Conservation (phyloP, 257 asterid species). For the Euphrasia confusa region DNA sequence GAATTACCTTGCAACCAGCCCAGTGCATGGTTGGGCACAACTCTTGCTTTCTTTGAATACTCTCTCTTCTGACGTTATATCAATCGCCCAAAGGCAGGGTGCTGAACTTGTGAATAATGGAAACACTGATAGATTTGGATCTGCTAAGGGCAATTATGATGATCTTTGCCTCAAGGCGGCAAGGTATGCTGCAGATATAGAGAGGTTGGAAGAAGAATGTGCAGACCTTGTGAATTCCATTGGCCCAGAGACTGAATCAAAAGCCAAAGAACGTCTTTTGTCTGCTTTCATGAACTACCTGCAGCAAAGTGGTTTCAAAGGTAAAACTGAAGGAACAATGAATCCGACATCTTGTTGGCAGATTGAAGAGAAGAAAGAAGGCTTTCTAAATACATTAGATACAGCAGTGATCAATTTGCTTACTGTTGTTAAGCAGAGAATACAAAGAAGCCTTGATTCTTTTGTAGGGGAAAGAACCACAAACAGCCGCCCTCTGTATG, state of each 20-base stretch:
- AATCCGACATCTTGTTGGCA: conserved; percentile 31
- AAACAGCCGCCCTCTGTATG: conserved; percentile 36
- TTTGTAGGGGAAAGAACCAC: conserved; percentile 35
- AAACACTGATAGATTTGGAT: conserved; percentile 40
- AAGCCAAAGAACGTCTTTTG: conserved; percentile 64
- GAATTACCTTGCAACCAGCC: conserved; percentile 84
- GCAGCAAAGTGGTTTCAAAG: conserved; percentile 46
- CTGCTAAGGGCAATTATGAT: conserved; percentile 60
- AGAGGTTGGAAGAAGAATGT: conserved; percentile 72
- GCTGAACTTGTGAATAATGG: conserved; percentile 58
- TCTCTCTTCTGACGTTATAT: conserved; percentile 68
- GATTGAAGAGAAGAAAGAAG: conserved; percentile 51
- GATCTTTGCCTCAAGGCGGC: conserved; percentile 68
- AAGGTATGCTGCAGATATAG: conserved; percentile 70
- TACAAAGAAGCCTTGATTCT: conserved; percentile 45
- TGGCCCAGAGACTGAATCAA: conserved; percentile 69
- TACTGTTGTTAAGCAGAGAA: conserved; percentile 47
- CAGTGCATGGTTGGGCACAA: conserved; percentile 94
- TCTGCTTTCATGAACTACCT: conserved; percentile 62
- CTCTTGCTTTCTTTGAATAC: conserved; percentile 61
- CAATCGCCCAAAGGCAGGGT: conserved; percentile 71
- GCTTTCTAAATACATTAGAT: conserved; percentile 40
- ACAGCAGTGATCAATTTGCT: conserved; percentile 57
- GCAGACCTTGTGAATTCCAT: conserved; percentile 58
- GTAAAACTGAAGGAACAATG: conserved; percentile 41